Evolutionary conservation across 2,329 filamentous ascomycete genomes (phyloP).

Genomic region (Cadophora sp.): DNA sequence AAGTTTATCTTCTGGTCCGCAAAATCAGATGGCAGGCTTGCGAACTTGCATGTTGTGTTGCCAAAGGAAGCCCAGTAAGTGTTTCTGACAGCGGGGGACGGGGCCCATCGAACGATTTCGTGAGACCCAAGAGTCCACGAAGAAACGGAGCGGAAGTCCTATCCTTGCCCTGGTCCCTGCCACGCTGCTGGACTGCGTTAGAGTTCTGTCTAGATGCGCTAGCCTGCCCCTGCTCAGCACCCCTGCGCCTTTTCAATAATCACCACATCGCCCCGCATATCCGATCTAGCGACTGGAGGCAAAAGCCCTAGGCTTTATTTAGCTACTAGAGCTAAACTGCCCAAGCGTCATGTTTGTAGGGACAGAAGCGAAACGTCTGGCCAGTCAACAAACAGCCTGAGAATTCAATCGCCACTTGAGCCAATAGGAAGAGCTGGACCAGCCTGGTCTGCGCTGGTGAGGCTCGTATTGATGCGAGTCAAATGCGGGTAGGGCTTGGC

Average conservation of each 20-base stretch:
- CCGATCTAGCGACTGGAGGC: background rate
- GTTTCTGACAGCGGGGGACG: conserved; percentile 7
- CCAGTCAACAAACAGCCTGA: background rate
- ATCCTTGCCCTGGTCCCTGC: background rate
- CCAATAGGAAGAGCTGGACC: background rate
- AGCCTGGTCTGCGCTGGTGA: background rate
- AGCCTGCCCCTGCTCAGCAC: too few species aligned
- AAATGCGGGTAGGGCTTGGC: conserved; percentile 14
- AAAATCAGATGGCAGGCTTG: background rate
- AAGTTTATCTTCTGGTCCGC: background rate
- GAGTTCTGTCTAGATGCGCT: background rate
- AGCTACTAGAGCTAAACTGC: background rate
- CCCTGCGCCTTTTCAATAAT: background rate
- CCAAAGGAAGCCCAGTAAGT: background rate
- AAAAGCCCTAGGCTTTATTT: background rate
- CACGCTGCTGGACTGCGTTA: background rate
- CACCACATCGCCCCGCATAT: background rate
- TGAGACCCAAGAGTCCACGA: background rate
- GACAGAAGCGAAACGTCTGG: background rate
- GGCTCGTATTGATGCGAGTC: conserved; percentile 11
- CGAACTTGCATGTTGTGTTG: background rate
- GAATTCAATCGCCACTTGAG: background rate
- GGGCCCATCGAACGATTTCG: background rate
- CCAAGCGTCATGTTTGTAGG: too few species aligned
- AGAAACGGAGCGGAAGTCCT: background rate